Conservation (phyloP, 257 asterid genomes). For the Solanum phureja region DNA sequence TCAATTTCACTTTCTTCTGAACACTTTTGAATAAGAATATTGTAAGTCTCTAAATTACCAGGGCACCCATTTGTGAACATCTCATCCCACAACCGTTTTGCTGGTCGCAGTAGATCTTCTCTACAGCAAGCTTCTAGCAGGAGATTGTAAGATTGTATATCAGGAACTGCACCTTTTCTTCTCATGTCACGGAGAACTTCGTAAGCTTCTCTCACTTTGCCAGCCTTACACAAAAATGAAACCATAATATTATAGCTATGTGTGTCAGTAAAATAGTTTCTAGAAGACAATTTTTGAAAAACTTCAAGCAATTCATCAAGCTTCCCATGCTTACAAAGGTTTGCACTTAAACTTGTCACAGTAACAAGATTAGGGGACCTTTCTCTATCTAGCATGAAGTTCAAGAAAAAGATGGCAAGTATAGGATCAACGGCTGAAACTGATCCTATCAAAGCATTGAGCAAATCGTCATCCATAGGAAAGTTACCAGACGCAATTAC, state of each 20-base stretch:
- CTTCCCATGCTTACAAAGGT: constrained; percentile 55
- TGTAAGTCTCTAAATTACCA: constrained; percentile 54
- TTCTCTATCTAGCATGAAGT: constrained; percentile 56
- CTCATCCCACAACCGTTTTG: constrained; percentile 88
- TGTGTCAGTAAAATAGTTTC: constrained; percentile 37
- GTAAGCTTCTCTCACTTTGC: constrained; percentile 63
- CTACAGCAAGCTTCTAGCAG: constrained; percentile 80
- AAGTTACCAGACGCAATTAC: constrained; percentile 71
- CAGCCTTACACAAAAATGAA: constrained; percentile 54
- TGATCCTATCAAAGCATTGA: constrained; percentile 62
- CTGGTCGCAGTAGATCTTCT: constrained; percentile 76
- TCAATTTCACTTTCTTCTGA: constrained; percentile 48
- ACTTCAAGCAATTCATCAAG: constrained; percentile 48
- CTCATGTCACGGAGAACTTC: constrained; percentile 68
- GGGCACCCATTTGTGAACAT: constrained; percentile 77
- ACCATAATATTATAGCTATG: constrained; percentile 62
- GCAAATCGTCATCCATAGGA: constrained; percentile 64
- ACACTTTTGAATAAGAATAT: constrained; percentile 44
- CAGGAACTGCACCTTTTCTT: constrained; percentile 56
- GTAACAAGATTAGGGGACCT: constrained; percentile 49
- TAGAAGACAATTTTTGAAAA: constrained; percentile 36
- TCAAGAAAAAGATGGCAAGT: constrained; percentile 45
- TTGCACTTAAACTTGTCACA: constrained; percentile 47
- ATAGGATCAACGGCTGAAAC: constrained; percentile 55
- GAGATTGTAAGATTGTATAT: constrained; percentile 53